phyloP scores from a whole-genome alignment of 1,284 basidiomycete species.

The Cutaneotrichosporon sp. region DNA sequence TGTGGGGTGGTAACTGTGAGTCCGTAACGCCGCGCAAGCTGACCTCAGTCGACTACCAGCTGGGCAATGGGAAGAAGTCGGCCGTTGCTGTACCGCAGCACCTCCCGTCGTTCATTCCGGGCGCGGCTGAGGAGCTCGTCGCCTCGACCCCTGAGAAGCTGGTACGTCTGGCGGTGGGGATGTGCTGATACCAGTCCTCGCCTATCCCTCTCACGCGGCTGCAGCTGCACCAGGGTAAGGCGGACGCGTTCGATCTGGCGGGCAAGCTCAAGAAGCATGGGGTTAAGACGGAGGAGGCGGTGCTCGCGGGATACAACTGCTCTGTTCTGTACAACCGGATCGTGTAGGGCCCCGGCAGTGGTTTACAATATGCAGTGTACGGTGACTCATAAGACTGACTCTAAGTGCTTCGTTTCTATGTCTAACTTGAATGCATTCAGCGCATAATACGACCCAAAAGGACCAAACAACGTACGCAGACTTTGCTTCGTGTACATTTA shows the following conservation, averaged over 20 bases:
- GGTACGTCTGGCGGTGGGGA: slow-evolving; percentile 49
- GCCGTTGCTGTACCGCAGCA: slow-evolving; percentile 66
- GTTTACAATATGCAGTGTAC: slow-evolving; percentile 1
- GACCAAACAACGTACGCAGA: too few species aligned
- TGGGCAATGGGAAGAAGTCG: slow-evolving; percentile 77
- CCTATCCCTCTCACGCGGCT: slow-evolving; percentile 50
- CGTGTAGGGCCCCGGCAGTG: neutral
- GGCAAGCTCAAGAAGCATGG: slow-evolving; percentile 63
- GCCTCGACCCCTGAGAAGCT: slow-evolving; percentile 56
- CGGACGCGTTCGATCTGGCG: slow-evolving; percentile 59
- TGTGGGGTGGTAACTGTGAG: slow-evolving; percentile 51
- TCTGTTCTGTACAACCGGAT: slow-evolving; percentile 73
- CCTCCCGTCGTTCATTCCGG: slow-evolving; percentile 52
- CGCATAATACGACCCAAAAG: too few species aligned
- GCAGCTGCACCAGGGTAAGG: slow-evolving; percentile 43
- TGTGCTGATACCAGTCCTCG: slow-evolving; percentile 21
- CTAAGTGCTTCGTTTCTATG: too few species aligned
- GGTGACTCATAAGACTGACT: neutral
- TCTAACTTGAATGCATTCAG: too few species aligned
- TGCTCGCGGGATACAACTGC: slow-evolving; percentile 55
- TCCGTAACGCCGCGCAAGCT: slow-evolving; percentile 4
- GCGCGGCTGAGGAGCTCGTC: slow-evolving; percentile 36
- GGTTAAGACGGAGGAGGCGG: slow-evolving; percentile 65
- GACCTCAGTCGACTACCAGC: slow-evolving; percentile 59
- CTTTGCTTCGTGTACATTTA: too few species aligned